A percentile compares a stretch with the other conserved stretches of the same genome.
Evolutionary conservation across 2,329 filamentous ascomycete genomes (phyloP).

Genomic region (Ophiostoma sp.): DNA sequence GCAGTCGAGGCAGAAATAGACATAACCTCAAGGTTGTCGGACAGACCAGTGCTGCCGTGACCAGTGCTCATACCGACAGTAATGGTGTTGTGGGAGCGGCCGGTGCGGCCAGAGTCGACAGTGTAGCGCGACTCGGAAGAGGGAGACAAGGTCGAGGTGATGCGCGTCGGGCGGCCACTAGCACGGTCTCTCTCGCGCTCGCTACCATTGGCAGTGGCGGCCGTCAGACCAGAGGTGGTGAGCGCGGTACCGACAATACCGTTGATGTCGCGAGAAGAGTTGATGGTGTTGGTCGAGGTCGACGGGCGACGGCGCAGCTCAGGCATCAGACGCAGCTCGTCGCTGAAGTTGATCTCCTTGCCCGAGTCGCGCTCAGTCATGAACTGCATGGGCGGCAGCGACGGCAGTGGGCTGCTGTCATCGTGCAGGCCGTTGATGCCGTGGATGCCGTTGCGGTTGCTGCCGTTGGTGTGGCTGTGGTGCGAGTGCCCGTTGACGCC

Average conservation of each 20-base stretch:
- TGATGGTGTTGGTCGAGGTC: slow-evolving; percentile 33
- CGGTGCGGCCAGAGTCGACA: neutral
- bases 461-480: neutral
- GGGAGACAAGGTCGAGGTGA: slow-evolving; percentile 27
- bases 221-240: neutral
- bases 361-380: slow-evolving; percentile 29
- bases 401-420: slow-evolving; percentile 25
- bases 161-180: slow-evolving; percentile 17
- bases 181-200: neutral
- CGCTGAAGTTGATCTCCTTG: slow-evolving; percentile 27
- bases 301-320: slow-evolving; percentile 33
- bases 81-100: slow-evolving; percentile 1
- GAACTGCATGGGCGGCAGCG: slow-evolving; percentile 28
- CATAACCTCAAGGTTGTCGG: slow-evolving; percentile 28
- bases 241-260: slow-evolving; percentile 24
- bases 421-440: slow-evolving; percentile 18
- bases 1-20: slow-evolving; percentile 28
- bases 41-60: slow-evolving; percentile 18
- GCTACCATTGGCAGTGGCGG: neutral
- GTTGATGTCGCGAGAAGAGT: slow-evolving; percentile 26
- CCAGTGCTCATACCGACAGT: neutral
- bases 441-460: slow-evolving; percentile 12
- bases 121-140: slow-evolving; percentile 25
- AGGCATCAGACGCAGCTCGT: slow-evolving; percentile 28
- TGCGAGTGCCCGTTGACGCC: slow-evolving; percentile 8